A percentile compares a stretch with the other conserved stretches of the same genome.
These are phyloP conservation scores for Niebla homalea DNA, from an alignment of 495 filamentous ascomycete genomes.

Conservation along the genomic window DNA sequence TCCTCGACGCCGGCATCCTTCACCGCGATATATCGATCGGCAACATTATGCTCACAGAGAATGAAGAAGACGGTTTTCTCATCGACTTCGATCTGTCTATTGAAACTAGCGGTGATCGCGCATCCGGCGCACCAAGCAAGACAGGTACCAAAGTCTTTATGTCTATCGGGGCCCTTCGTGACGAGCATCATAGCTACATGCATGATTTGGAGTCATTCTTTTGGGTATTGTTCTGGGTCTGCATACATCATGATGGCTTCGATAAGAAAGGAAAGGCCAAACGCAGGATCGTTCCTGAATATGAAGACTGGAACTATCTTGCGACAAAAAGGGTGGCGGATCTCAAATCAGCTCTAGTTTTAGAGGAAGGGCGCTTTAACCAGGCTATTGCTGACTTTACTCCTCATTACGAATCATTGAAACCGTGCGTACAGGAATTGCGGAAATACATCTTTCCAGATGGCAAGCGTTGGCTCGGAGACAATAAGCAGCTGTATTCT, in stretches of 20 bases:
- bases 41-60: conserved; percentile 26
- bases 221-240: conserved; percentile 40
- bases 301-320: conserved; percentile 4
- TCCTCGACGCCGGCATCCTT: conserved; percentile 17
- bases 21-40: conserved; percentile 28
- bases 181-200: conserved; percentile 19
- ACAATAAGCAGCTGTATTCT: conserved; percentile 4
- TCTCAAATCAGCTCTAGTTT: conserved; percentile 18
- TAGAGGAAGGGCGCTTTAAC: conserved; percentile 24
- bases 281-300: conserved; percentile 1
- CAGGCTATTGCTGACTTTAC: conserved; percentile 22
- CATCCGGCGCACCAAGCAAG: conserved; percentile 18
- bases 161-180: conserved; percentile 18
- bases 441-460: conserved; percentile 26
- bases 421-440: conserved; percentile 24
- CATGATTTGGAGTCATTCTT: conserved; percentile 40
- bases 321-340: conserved; percentile 7
- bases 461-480: conserved; percentile 12
- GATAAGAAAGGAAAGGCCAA: conserved; percentile 4
- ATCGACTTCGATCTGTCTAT: conserved; percentile 27
- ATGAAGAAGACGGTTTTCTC: conserved; percentile 21
- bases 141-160: conserved; percentile 26
- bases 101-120: conserved; percentile 9
- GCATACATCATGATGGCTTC: conserved; percentile 26
- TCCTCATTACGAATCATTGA: conserved; percentile 22